These are phyloP conservation scores for Capsicum pubescens DNA, from an alignment of 257 asterid genomes.

Conservation along the genomic window DNA sequence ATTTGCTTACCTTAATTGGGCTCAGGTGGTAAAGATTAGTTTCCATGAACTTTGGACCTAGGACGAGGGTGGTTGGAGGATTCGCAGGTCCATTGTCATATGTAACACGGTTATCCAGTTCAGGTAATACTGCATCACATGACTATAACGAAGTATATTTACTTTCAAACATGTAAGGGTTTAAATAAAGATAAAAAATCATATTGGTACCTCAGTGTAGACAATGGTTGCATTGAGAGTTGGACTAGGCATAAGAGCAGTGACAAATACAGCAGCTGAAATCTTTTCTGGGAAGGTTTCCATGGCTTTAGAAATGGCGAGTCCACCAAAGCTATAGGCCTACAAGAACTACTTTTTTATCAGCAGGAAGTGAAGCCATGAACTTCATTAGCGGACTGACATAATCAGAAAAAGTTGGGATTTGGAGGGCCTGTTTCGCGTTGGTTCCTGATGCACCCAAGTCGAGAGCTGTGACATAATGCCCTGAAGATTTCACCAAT, in stretches of 20 bases:
- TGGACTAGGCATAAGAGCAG: constrained; percentile 43
- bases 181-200: neutral
- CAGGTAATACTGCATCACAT: neutral
- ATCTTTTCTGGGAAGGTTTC: constrained; percentile 41
- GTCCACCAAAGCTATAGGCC: constrained; percentile 45
- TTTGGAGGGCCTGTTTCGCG: constrained; percentile 24
- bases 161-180: neutral
- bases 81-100: constrained; percentile 37
- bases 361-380: constrained; percentile 37
- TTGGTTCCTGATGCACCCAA: constrained; percentile 45
- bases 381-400: constrained; percentile 40
- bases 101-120: constrained; percentile 24
- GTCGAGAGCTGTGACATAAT: no score
- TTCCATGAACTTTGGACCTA: constrained; percentile 37
- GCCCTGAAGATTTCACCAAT: no score
- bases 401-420: constrained; percentile 33
- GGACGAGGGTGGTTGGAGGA: constrained; percentile 34
- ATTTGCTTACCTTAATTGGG: constrained; percentile 37
- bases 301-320: constrained; percentile 49
- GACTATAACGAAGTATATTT: neutral
- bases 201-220: constrained; percentile 30
- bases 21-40: constrained; percentile 35
- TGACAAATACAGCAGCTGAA: constrained; percentile 33
- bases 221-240: constrained; percentile 4
- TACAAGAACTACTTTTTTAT: constrained; percentile 39